phyloP scores from a whole-genome alignment of 345 rosid species.

The Aquilaria sinensis region DNA sequence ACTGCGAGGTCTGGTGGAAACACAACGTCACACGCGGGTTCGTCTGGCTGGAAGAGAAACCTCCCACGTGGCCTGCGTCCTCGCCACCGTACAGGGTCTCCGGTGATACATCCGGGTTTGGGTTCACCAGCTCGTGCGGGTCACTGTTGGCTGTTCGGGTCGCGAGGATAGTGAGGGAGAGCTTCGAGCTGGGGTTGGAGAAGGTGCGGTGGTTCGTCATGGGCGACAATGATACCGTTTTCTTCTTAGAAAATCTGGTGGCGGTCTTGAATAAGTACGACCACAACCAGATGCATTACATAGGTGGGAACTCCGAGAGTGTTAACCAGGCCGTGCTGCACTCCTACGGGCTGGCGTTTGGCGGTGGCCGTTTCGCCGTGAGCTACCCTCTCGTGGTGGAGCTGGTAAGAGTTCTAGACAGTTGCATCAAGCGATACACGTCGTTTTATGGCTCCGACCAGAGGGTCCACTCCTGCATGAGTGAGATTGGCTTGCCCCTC shows the following conservation, averaged over 20 bases:
- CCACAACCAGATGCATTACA: slow-evolving; percentile 74
- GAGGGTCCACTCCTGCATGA: slow-evolving; percentile 62
- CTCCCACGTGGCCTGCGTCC: slow-evolving; percentile 37
- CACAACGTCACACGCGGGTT: slow-evolving; percentile 58
- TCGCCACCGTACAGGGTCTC: slow-evolving; percentile 57
- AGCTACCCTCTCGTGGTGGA: slow-evolving; percentile 60
- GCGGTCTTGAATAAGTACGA: slow-evolving; percentile 55
- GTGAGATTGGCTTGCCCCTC: slow-evolving; percentile 67
- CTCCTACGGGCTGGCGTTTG: slow-evolving; percentile 69
- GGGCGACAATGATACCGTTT: slow-evolving; percentile 90
- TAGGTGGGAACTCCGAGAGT: slow-evolving; percentile 74
- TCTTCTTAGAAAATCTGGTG: slow-evolving; percentile 60
- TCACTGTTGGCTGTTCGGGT: slow-evolving; percentile 57
- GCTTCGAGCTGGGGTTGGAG: slow-evolving; percentile 49
- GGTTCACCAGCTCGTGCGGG: slow-evolving; percentile 54
- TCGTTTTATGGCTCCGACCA: slow-evolving; percentile 72
- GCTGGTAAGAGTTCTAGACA: slow-evolving; percentile 64
- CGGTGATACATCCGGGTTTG: slow-evolving; percentile 48
- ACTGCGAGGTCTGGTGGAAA: slow-evolving; percentile 67
- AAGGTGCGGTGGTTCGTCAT: slow-evolving; percentile 77
- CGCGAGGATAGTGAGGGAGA: slow-evolving; percentile 71
- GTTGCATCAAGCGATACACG: slow-evolving; percentile 62
- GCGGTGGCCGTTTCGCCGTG: slow-evolving; percentile 78
- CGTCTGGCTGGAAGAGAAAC: slow-evolving; percentile 69
- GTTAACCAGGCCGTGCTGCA: slow-evolving; percentile 69